Base-by-base conservation (phyloP, 768 basidiomycete genomes). In the Porphyrellus cyaneotinctus region DNA sequence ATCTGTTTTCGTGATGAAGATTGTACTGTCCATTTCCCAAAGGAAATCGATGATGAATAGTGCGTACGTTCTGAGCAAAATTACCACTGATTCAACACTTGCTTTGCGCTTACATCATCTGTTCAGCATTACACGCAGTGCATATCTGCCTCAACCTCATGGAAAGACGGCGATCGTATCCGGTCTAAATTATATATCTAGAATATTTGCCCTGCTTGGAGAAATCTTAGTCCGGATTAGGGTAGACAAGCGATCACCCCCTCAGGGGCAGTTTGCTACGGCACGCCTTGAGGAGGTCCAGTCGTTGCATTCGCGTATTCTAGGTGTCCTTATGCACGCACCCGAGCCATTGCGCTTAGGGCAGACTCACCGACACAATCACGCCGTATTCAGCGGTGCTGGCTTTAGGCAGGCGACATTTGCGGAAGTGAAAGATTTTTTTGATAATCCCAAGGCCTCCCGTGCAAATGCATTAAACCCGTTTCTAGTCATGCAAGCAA, bases 401-500 rank as follows among this genome's bases (percentile, higher is more conserved):
- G 84, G 82, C 12, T 93, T 90, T 74, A 76, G 84, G 30, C 86
- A 90, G 69, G 84, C 85, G 10, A 91, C 93, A 3, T 90, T 91
- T 57, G 85, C 85, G 3, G 89, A 93, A 70, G 86, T 95, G 57
- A 88, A 88, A 64, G 87, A 91, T 66, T 91, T 93, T 66, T 95
- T 95, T 66, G 86, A 92, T 58, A 90, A 95, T 61, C 92, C 93
- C 13, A 88, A 91, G 56, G 90, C 90, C 9, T 88, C 84, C 10
- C 80, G 88, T 20, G 89, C 83, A 51, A 88, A 89, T 62, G 91
- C 92, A 0, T 78, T 90, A 48, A 93, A 95, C 66, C 87, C 89
- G 18, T 95, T 87, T 77, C 76, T 94, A 30, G 91, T 95, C 30
- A 88, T 92, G 81, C 92, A 94, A 69, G 88, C 88, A 32, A 95